Base-by-base conservation (phyloP, 139 green algal genomes). In the Auxenochlorella protothecoides region DNA sequence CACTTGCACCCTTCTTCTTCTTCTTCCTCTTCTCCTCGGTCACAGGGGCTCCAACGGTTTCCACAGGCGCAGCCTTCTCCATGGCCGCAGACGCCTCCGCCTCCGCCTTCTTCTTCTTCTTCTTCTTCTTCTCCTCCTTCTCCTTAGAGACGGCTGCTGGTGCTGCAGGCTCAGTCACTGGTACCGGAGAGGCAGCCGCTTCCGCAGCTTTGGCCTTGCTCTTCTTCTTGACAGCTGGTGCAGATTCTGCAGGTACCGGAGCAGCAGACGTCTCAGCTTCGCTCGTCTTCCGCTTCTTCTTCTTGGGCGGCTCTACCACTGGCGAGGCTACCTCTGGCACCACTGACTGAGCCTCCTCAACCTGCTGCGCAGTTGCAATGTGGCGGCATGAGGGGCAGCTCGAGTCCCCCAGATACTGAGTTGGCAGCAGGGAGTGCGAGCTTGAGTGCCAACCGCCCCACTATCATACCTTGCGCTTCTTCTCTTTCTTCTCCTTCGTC, bases 261-360 rank as follows among this genome's bases (percentile, higher is more conserved):
- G 3, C 69, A n/a, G n/a, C 63, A 13, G 8, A 13, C 59, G 70
- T 64, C 59, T 76, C 56, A 52, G 80, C 67, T 55, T 78, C 74
- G 63, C 72, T 65, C 53, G 71, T 63, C 14, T 80, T 79, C 55
- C 76, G 54, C 66, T 84, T 71, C 59, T 81, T 73, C 59, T 63
- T 79, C 53, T 82, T 65, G 27, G 27, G 27, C 27, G 27, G 27
- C 27, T 44, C 27, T 44, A 44, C 27, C 27, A 44, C 27, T 44
- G 27, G 27, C 27, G 63, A 62, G 57, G 57, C 57, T 62, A 69
- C 63, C 66, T 71, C 54, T 16, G 75, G 13, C 27, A 62, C 55
- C 53, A 53, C 74, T 8, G 60, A 66, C 53, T 70, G 69, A 44
- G 62, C 69, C 8, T 68, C 77, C 14, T 74, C 77, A 11, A 4